Base-by-base conservation (phyloP, 2,329 filamentous ascomycete genomes). In the Calonectria ilicicola region DNA sequence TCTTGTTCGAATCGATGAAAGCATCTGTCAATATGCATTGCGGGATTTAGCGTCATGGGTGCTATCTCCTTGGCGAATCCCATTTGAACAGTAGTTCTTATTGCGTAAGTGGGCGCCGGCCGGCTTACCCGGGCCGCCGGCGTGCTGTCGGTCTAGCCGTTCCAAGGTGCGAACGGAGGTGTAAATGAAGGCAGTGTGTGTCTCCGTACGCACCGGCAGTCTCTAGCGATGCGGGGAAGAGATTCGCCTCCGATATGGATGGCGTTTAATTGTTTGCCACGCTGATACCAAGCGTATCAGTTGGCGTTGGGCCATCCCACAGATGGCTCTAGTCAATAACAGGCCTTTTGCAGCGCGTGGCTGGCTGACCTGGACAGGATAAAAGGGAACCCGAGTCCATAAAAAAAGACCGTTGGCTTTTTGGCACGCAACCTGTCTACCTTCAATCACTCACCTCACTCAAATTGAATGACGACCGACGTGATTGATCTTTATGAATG, bases 101-200 rank as follows among this genome's bases (percentile, higher is more conserved):
- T 42, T 60, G 53, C 53, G 53, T 60, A 60, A 60, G 35, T 26
- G 53, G 53, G 53, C 53, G 53, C n/a, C 53, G 53, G 53, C 53
- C 53, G 51, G 51, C 29, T 7, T 6, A 58, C 19, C 17, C 29
- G 51, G 51, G 51, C 51, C 51, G 51, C 51, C 51, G 53, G 53
- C 53, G 53, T 32, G 12, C n/a, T 38, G 32, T 23, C 53, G 53
- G 32, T 5, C 53, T 40, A 60, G 53, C 53, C 53, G 35, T 60
- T 60, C n/a, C 35, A 7, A 60, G 21, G 38, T 49, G n/a, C 42
- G 38, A 26, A 19, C 51, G 29, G 62, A 38, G n/a, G 29, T n/a
- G 12, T 3, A 7, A n/a, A 35, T n/a, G 42, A 10, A 8, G 3
- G 5, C 17, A n/a, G 29, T 21, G 23, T 10, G 9, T n/a, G 29